Base-by-base conservation (phyloP, 441 rosid species). In the Pelargonium myrrhifolium region DNA sequence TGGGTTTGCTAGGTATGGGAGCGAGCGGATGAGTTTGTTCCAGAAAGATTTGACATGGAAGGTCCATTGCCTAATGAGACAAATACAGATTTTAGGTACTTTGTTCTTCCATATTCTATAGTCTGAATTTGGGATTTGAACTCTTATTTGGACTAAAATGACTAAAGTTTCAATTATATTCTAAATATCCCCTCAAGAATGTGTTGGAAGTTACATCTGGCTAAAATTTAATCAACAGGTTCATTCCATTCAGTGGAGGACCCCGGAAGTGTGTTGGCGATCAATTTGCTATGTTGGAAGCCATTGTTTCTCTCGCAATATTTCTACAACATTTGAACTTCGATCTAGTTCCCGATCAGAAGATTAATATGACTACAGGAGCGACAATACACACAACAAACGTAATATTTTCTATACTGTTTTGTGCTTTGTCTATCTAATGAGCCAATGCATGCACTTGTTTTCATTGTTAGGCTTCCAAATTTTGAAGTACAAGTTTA, bases 241-340 rank as follows among this genome's bases (percentile, higher is more conserved):
- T 81, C 72, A 88, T 93, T 77, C 98, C 97, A 4, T 90, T 93
- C 74, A 89, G 96, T 39, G 98, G 98, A 78, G 97, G 97, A 18
- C 96, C 98, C 14, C 92, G 97, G 20, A 93, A 93, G 68, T 93
- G 98, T 53, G 92, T 93, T 10, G 97, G 98, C 0, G 97, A 93
- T 74, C 98, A 90, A 68, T 93, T 93, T 83, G 97, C 98, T 59
- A 62, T 90, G 73, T 81, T 90, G 69, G 98, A 93, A 71, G 87
- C 97, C 17, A 82, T 89, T 31, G 97, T 93, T 71, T 82, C 94
- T 10, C 96, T 93, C 1, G 81, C 97, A 6, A 62, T 93, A 63
- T 87, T 84, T 72, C 80, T 93, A 55, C 92, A 90, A 76, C 86
- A 79, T 35, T 64, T 93, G 77, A 83, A 87, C 76, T 88, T 90